These are phyloP conservation scores for Cytospora chrysosperma DNA, from an alignment of 2,329 filamentous ascomycete species.

Conservation along the genomic window DNA sequence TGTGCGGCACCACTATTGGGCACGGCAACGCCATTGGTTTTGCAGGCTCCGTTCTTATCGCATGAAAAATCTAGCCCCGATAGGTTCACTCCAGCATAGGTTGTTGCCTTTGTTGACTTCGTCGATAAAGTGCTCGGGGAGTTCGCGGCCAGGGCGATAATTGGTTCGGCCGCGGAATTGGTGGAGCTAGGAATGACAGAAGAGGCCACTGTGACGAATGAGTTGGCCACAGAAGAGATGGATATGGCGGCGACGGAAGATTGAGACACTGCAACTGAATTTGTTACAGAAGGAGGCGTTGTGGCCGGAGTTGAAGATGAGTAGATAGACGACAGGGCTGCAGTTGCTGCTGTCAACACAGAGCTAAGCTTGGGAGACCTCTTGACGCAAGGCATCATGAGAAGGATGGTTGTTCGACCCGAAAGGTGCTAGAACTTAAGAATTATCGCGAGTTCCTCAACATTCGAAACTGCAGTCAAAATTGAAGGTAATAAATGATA, in stretches of 20 bases:
- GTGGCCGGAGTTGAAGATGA: neutral
- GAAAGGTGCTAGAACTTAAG: no score
- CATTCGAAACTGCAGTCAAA: neutral
- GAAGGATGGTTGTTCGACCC: neutral
- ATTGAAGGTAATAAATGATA: neutral
- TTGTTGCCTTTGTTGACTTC: constrained; percentile 3
- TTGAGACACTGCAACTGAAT: neutral
- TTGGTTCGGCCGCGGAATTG: neutral
- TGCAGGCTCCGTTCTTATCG: constrained; percentile 40
- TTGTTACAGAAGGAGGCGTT: neutral
- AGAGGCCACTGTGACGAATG: neutral
- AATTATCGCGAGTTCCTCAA: no score
- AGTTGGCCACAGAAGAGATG: neutral
- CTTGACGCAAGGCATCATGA: constrained; percentile 16
- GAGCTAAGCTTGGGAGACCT: constrained; percentile 16
- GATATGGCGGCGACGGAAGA: neutral
- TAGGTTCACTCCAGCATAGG: constrained; percentile 40
- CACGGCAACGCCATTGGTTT: constrained; percentile 27
- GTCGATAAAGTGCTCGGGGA: neutral
- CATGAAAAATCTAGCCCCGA: constrained; percentile 51
- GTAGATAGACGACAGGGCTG: constrained; percentile 18
- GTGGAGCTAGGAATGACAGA: neutral
- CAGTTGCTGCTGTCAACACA: constrained; percentile 21
- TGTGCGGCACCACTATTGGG: constrained; percentile 38
- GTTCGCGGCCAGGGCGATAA: neutral